These are phyloP conservation scores for Penicillium palitans DNA, from an alignment of 2,329 filamentous ascomycete species.

Conservation along the genomic window DNA sequence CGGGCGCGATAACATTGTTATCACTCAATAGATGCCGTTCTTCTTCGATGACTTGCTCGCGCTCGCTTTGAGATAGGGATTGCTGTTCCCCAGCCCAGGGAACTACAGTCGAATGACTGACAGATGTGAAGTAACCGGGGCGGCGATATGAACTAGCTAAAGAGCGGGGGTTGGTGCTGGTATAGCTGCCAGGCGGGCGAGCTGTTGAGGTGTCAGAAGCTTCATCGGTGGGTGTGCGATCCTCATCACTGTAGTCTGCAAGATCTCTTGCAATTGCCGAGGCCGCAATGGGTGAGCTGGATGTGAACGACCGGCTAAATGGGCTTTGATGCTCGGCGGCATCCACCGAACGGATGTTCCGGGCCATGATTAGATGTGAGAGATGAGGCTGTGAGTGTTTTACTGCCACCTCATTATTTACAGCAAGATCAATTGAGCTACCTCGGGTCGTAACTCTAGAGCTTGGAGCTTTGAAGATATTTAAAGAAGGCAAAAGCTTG, in stretches of 20 bases:
- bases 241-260: conserved; percentile 62
- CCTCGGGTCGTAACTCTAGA: background rate
- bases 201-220: conserved; percentile 45
- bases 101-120: conserved; percentile 68
- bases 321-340: conserved; percentile 28
- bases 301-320: conserved; percentile 51
- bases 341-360: conserved; percentile 30
- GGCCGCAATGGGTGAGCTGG: conserved; percentile 66
- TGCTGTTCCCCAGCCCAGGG: conserved; percentile 49
- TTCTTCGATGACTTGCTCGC: conserved; percentile 55
- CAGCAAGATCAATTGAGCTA: background rate
- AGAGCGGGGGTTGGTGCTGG: conserved; percentile 45
- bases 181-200: conserved; percentile 41
- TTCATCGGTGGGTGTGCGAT: conserved; percentile 43
- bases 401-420: conserved; percentile 6
- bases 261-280: conserved; percentile 66
- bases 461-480: background rate
- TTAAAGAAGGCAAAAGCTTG: background rate
- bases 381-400: background rate
- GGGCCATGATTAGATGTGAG: conserved; percentile 28
- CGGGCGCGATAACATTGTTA: conserved; percentile 59
- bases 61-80: conserved; percentile 53
- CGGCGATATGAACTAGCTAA: conserved; percentile 70
- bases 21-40: conserved; percentile 60
- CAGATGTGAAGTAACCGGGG: conserved; percentile 73